Conservation (phyloP, 352 stramenopile genomes). For the Pythium scleroteichum region DNA sequence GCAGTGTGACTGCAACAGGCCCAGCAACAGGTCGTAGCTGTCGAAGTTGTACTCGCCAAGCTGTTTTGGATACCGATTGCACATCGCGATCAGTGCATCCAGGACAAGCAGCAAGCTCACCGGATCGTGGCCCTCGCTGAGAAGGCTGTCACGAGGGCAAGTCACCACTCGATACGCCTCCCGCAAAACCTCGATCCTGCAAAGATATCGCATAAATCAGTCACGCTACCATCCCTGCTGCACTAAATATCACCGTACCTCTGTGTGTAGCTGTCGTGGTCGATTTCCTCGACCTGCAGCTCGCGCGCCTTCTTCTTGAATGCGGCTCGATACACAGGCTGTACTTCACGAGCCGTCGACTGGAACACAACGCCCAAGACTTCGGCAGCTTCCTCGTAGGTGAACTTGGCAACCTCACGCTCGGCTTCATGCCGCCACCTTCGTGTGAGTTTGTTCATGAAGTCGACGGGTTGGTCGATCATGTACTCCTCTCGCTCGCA, state of each 20-base stretch:
- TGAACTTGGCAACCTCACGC: constrained; percentile 32
- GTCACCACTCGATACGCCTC: constrained; percentile 74
- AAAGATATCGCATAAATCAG: not conserved
- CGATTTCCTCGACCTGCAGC: constrained; percentile 34
- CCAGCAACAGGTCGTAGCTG: constrained; percentile 61
- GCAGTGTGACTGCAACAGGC: constrained; percentile 60
- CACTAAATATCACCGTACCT: constrained; percentile 34
- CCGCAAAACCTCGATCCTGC: constrained; percentile 45
- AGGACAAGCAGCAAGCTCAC: constrained; percentile 71
- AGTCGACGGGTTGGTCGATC: constrained; percentile 84
- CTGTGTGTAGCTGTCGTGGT: constrained; percentile 34
- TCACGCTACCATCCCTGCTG: not conserved
- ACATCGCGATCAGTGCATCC: constrained; percentile 64
- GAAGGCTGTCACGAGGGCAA: constrained; percentile 59
- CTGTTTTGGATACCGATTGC: constrained; percentile 52
- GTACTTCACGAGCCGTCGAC: constrained; percentile 15
- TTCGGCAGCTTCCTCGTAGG: constrained; percentile 40
- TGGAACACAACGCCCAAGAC: constrained; percentile 36
- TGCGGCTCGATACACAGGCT: constrained; percentile 41
- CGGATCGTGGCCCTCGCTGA: constrained; percentile 71
- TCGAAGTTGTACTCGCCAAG: constrained; percentile 70
- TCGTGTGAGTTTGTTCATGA: constrained; percentile 81
- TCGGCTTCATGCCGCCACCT: constrained; percentile 79
- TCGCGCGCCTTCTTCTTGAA: constrained; percentile 59
- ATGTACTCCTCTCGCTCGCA: constrained; percentile 82